Percentiles rank a stretch among this genome's conserved stretches.
Evolutionary conservation across 495 filamentous ascomycete genomes (phyloP).

Genomic region (Hyphodiscus hymeniophilus): DNA sequence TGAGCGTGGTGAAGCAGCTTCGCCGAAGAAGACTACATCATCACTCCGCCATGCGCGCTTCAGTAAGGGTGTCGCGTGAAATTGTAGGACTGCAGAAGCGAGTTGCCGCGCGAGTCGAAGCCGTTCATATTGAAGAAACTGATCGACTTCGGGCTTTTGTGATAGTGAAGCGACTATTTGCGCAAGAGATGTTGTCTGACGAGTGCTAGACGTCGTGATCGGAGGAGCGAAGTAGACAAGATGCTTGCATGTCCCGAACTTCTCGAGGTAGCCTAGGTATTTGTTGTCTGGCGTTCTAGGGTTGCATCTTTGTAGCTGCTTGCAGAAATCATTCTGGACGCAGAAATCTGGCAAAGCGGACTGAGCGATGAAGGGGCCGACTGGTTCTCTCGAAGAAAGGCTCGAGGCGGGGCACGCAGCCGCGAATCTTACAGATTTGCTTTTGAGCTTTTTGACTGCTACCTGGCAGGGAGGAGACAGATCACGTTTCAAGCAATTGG

Average conservation of each 20-base stretch:
- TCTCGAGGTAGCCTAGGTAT: constrained; percentile 20
- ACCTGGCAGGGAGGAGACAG: neutral
- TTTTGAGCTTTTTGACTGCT: neutral
- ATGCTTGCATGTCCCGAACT: constrained; percentile 13
- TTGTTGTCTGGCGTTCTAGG: constrained; percentile 1
- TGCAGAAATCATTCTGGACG: constrained; percentile 21
- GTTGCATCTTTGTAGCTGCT: constrained; percentile 12
- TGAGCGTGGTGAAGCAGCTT: neutral
- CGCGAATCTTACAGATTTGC: neutral
- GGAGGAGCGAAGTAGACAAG: constrained; percentile 19
- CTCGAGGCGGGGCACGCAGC: neutral
- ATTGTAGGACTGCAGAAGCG: constrained; percentile 29
- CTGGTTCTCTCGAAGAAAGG: neutral
- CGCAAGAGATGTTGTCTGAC: constrained; percentile 12
- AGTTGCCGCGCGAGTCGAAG: constrained; percentile 28
- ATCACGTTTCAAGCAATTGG: no score
- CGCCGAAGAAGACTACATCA: constrained; percentile 26
- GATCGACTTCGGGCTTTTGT: neutral
- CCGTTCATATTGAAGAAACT: constrained; percentile 19
- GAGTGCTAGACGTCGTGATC: neutral
- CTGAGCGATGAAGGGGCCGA: neutral
- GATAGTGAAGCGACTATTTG: constrained; percentile 11
- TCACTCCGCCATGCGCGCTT: constrained; percentile 24
- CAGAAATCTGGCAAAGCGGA: constrained; percentile 5
- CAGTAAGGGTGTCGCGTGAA: constrained; percentile 31